Conservation (phyloP, 331 rosid species). For the Spiraea crenata region DNA sequence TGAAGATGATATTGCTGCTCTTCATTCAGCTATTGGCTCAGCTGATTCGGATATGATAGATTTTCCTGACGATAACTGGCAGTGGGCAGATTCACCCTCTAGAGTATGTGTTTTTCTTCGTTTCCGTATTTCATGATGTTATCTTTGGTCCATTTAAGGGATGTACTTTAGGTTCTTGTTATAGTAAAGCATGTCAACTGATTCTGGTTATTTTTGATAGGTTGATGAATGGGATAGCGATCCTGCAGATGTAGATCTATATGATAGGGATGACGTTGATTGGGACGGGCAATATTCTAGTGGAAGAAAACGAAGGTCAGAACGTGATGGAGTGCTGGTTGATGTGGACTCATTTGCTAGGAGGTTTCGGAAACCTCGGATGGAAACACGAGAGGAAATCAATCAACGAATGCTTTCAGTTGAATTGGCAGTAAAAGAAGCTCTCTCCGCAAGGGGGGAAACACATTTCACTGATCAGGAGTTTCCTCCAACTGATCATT, state of each 20-base stretch:
- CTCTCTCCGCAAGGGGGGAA: conserved; percentile 85
- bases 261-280: conserved; percentile 96
- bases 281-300: conserved; percentile 99
- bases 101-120: conserved; percentile 50
- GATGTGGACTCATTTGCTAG: conserved; percentile 92
- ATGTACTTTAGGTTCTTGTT: too few relatives aligned
- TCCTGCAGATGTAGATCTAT: conserved; percentile 93
- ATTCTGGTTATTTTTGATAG: conserved; percentile 38
- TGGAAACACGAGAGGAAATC: conserved; percentile 88
- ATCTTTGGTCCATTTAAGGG: too few relatives aligned
- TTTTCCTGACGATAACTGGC: conserved; percentile 93
- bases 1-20: conserved; percentile 93
- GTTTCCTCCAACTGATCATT: conserved; percentile 89
- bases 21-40: conserved; percentile 74
- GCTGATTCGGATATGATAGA: conserved; percentile 64
- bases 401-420: conserved; percentile 93
- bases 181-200: conserved; percentile 18
- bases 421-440: conserved; percentile 96
- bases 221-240: conserved; percentile 99
- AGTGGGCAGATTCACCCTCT: conserved; percentile 94
- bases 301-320: conserved; percentile 94
- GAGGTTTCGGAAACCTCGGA: conserved; percentile 84
- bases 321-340: conserved; percentile 80
- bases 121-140: neutral
- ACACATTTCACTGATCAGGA: conserved; percentile 85